Conservation (phyloP, 106 monocot species). For the Dendrobium catenatum region DNA sequence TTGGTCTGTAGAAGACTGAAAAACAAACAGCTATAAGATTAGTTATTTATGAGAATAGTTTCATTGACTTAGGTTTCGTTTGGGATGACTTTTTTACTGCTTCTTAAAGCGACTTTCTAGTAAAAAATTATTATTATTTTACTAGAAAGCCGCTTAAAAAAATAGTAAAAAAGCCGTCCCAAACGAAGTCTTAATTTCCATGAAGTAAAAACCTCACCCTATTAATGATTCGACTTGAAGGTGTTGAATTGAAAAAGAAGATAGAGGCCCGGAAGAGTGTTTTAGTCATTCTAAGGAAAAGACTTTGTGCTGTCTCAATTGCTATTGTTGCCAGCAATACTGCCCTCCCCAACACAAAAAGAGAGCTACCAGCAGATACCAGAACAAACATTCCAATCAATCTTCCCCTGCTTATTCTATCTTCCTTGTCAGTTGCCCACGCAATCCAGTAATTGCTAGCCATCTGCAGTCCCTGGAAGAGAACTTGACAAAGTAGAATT, state of each 20-base stretch:
- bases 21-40: background rate
- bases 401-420: constrained; percentile 31
- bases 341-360: constrained; percentile 71
- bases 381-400: constrained; percentile 50
- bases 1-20: constrained; percentile 80
- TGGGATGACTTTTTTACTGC: too few species aligned
- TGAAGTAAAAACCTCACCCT: constrained; percentile 41
- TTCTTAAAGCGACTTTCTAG: too few species aligned
- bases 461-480: constrained; percentile 80
- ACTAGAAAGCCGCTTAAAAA: too few species aligned
- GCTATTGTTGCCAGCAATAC: constrained; percentile 61
- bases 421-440: constrained; percentile 54
- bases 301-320: constrained; percentile 62
- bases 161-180: too few species aligned
- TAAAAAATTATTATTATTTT: too few species aligned
- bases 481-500: constrained; percentile 52
- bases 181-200: background rate
- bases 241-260: constrained; percentile 66
- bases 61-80: background rate
- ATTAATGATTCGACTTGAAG: constrained; percentile 74
- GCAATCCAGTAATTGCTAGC: constrained; percentile 92
- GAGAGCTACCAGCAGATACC: constrained; percentile 57
- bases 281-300: constrained; percentile 57
- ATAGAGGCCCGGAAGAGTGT: constrained; percentile 67
- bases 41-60: background rate